Evolutionary conservation across 495 filamentous ascomycete genomes (phyloP), one percentile per base, ranked within the genome.

Genomic region (Daldinia grandis): DNA sequence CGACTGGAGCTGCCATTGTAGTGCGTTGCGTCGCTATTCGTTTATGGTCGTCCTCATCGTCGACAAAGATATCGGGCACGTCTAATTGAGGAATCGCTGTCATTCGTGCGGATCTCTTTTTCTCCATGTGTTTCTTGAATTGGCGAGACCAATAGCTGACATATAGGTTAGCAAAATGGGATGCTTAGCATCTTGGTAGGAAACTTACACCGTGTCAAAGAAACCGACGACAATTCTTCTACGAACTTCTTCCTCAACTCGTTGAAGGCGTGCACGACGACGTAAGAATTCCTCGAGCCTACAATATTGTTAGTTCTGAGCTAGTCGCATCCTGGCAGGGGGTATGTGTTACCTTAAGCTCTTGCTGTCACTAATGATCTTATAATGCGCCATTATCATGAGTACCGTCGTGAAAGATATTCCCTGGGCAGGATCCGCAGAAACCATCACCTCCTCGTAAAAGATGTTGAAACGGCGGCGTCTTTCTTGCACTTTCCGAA

Each of bases 351-450:
- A 90, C 89, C 88, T 88, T 71, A 99, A 79, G 80, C 93, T 95
- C 83, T 98, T 98, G 83, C 89, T 98, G 82, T 99, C 95, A 68
- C 89, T 97, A 76, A 99, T 99, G 75, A 99, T 93, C 67, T 99
- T 99, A 84, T 98, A 95, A 80, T 99, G 96, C 15, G 96, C 95
- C 17, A 99, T 85, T 62, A 97, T 97, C 92, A 99, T 94, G 53
- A 99, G 82, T n/a, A 97, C 91, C 5, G 91, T 88, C 19, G 93
- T 97, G 80, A 99, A 99, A 5, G 91, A 91, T 56, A 99, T 94
- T 25, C 95, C 95, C 51, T 90, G 87, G 59, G 92, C 90, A 0
- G 89, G 89, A 79, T 98, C 93, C 9, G 93, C 93, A 4, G 94
- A 95, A 9, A 98, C 95, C 78, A 98, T 87, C 35, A 98, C 89